Percentiles rank a stretch among this genome's conserved stretches.
Evolutionary conservation across 73 alveolate species (phyloP).

Genomic region (Uronychia binucleata): DNA sequence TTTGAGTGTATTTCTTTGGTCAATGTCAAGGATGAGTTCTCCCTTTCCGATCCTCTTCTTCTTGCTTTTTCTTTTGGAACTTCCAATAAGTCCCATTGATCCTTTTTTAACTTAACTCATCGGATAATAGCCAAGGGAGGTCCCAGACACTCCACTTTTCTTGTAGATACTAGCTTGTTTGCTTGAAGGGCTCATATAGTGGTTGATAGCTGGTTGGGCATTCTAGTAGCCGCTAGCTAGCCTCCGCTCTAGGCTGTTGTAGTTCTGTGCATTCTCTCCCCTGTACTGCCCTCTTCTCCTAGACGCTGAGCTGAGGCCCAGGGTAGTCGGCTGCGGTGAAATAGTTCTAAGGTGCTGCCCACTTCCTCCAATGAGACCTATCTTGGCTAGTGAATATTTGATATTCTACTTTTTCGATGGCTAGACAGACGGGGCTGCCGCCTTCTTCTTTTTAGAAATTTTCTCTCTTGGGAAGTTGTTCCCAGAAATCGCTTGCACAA

Average conservation of each 20-base stretch:
- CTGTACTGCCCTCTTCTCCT: background rate
- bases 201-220: no score
- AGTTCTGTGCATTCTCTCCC: background rate
- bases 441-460: background rate
- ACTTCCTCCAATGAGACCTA: background rate
- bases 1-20: background rate
- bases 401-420: no score
- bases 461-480: background rate
- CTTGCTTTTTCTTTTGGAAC: background rate
- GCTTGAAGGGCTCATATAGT: background rate
- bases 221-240: background rate
- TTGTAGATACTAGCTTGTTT: background rate
- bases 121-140: background rate
- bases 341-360: background rate
- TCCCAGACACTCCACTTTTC: background rate
- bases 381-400: background rate
- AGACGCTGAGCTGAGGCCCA: background rate
- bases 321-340: background rate
- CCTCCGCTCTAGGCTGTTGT: background rate
- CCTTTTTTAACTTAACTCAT: background rate
- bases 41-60: background rate
- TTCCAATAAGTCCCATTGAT: background rate
- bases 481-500: no score
- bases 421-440: background rate
- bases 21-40: background rate